Base-by-base conservation (phyloP, 257 asterid species). In the Gynochthodes officinalis region DNA sequence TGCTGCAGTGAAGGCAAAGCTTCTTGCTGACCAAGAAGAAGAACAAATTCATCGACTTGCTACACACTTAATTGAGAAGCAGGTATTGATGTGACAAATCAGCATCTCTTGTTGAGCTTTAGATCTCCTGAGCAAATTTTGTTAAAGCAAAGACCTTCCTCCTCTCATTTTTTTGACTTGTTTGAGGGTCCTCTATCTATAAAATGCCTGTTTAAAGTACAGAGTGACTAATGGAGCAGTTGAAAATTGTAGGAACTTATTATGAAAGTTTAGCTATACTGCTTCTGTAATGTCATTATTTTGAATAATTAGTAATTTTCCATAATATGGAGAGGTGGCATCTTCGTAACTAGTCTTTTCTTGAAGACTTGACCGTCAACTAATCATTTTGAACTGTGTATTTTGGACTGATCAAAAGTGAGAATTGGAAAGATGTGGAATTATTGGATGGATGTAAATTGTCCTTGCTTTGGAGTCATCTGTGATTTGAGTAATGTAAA, bases 1-100 rank as follows among this genome's bases (percentile, higher is more conserved):
- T 80, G 98, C 96, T 72, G 98, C 98, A 28, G 86, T 92, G 82
- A 95, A 95, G 84, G 96, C 99, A 66, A 95, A 90, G 90, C 79
- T 89, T 85, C 97, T 95, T 59, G 99, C 98, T n/a, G 89, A 82
- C 48, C 87, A 86, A 70, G 99, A 95, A 88, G 99, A 95, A 84
- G 90, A 90, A 57, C 90, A 89, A 70, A 90, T 95, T 80, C 98
- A 89, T 71, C 88, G 80, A 80, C 96, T 95, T 48, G 82, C 97
- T 57, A 65, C 94, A 30, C 82, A 79, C 39, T 77, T 95, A 58
- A 75, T 92, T 61, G 99, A 90, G 68, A 95, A 89, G 67, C 97
- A 92, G 99, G 99, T 95, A 90, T 50, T 23, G 48, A 71, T 30
- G 9, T 55, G 28, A 62, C 59, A 12, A 44, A 42, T 72, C 50